These are phyloP conservation scores for Vanrija humicola DNA, from an alignment of 1,284 basidiomycete genomes.

Conservation along the genomic window DNA sequence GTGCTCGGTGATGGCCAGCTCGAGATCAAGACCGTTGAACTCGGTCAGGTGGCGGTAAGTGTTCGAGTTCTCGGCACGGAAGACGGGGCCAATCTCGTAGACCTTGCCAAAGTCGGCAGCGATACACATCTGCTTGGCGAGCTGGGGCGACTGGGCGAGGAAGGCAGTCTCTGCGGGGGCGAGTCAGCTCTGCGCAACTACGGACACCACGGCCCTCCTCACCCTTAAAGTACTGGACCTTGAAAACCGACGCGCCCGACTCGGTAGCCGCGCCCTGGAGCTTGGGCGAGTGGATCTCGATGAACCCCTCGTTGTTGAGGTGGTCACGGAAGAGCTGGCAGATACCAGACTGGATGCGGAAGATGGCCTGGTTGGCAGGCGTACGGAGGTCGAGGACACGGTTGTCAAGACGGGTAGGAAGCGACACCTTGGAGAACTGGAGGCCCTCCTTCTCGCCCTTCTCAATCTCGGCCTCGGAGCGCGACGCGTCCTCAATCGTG, in stretches of 20 bases:
- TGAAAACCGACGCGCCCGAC: conserved; percentile 94
- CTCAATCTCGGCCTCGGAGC: conserved; percentile 69
- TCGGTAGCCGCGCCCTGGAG: conserved; percentile 96
- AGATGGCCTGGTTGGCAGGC: conserved; percentile 93
- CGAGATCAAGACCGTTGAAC: conserved; percentile 97
- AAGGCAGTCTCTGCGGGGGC: conserved; percentile 59
- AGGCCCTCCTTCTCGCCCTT: conserved; percentile 56
- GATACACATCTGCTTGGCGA: conserved; percentile 99
- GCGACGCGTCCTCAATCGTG: conserved; percentile 85
- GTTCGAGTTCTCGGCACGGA: conserved; percentile 97
- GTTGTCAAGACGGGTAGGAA: conserved; percentile 93
- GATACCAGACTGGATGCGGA: conserved; percentile 84
- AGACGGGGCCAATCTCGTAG: conserved; percentile 90
- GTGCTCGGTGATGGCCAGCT: conserved; percentile 97
- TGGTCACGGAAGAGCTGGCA: conserved; percentile 84
- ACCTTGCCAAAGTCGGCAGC: conserved; percentile 97
- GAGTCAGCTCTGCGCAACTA: not conserved
- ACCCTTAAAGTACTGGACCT: conserved; percentile 97
- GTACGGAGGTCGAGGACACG: conserved; percentile 94
- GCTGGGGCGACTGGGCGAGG: conserved; percentile 93
- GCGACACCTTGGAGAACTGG: conserved; percentile 60
- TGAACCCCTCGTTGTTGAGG: conserved; percentile 63
- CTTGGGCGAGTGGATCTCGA: conserved; percentile 97
- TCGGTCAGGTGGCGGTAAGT: conserved; percentile 98
- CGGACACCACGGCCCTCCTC: conserved; percentile 10